These are phyloP conservation scores for Pneumocystis jirovecii DNA, from an alignment of 1,139 yeast species.

Conservation along the genomic window DNA sequence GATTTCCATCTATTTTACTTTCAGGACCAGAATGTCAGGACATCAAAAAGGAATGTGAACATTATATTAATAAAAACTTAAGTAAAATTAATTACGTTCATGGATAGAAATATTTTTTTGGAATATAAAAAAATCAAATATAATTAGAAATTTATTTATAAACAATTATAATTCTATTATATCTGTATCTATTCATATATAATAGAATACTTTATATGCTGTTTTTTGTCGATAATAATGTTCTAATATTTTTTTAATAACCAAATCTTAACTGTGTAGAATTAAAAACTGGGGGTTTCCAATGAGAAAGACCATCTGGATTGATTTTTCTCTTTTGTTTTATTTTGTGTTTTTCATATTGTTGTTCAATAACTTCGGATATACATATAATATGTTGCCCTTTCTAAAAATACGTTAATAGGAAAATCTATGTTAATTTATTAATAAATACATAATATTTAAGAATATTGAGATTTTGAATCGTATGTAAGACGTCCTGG, in stretches of 20 bases:
- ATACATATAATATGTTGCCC: conserved; percentile 91
- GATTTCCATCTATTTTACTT: not conserved
- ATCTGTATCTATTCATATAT: no score
- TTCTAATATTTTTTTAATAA: conserved; percentile 37
- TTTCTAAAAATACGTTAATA: conserved; percentile 34
- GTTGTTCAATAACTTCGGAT: conserved; percentile 65
- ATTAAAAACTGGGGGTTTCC: conserved; percentile 96
- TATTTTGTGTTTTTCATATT: conserved; percentile 57
- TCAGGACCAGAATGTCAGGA: not conserved
- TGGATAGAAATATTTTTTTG: not conserved
- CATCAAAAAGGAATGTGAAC: not conserved
- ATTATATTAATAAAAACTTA: not conserved
- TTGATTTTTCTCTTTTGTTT: conserved; percentile 58
- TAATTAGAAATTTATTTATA: not conserved
- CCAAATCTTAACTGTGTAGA: conserved; percentile 93
- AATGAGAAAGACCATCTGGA: conserved; percentile 44
- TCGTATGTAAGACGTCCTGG: conserved; percentile 82
- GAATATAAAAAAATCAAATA: not conserved
- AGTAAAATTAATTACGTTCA: not conserved
- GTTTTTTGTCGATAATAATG: not conserved
- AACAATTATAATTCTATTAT: no score
- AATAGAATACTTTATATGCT: not conserved
- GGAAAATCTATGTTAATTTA: not conserved
- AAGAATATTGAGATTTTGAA: conserved; percentile 78
- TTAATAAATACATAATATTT: conserved; percentile 32